These are phyloP conservation scores for Fusarium sacchari DNA, from an alignment of 2,329 filamentous ascomycete genomes.

Conservation along the genomic window DNA sequence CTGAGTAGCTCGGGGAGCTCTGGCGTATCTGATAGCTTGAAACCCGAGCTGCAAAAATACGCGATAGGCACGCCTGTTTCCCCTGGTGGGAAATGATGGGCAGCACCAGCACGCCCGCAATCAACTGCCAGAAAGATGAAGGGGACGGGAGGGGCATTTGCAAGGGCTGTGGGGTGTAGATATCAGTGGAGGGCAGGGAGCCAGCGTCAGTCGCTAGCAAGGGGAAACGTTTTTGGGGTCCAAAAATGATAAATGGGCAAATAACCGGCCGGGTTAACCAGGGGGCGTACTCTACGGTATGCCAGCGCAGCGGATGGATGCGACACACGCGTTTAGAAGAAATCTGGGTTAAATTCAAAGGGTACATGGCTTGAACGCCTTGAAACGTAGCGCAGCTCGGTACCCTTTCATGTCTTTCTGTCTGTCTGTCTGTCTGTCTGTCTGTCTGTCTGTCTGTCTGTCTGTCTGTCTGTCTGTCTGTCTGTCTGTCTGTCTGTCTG, in stretches of 20 bases:
- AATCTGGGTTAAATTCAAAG: slow-evolving; percentile 24
- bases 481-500: background rate
- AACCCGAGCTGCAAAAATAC: background rate
- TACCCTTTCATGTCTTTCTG: background rate
- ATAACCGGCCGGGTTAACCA: background rate
- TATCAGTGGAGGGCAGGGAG: no score
- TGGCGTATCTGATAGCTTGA: slow-evolving; percentile 12
- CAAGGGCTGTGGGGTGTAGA: slow-evolving; percentile 20
- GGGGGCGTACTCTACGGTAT: background rate
- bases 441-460: background rate
- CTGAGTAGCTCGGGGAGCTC: slow-evolving; percentile 11
- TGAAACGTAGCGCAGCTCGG: slow-evolving; percentile 10
- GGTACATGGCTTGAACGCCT: background rate
- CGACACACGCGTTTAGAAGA: background rate
- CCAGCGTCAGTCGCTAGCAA: background rate
- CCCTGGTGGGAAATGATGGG: slow-evolving; percentile 18
- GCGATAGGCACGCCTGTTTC: slow-evolving; percentile 9
- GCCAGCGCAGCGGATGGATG: background rate
- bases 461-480: background rate
- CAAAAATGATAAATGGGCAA: slow-evolving; percentile 8
- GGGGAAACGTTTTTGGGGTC: slow-evolving; percentile 18
- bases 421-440: background rate
- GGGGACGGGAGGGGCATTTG: slow-evolving; percentile 29
- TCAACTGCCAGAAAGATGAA: slow-evolving; percentile 29
- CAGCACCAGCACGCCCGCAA: slow-evolving; percentile 13